Evolutionary conservation across 2,329 filamentous ascomycete species (phyloP).

Genomic region (Venturiaceae sp.): DNA sequence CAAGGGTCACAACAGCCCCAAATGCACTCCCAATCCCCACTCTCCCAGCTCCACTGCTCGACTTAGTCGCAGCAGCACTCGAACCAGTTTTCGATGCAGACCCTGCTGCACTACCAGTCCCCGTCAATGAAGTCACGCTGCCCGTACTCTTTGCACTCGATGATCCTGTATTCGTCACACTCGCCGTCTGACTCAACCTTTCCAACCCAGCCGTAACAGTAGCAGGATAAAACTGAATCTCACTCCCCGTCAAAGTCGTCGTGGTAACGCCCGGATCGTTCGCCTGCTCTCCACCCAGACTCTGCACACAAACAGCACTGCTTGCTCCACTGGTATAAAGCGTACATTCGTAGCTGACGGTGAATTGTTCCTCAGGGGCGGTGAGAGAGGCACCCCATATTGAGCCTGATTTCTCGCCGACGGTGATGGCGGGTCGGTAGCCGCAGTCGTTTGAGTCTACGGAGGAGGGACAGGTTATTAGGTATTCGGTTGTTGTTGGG

Average conservation of each 20-base stretch:
- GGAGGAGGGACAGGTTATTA: constrained; percentile 6
- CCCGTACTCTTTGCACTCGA: background rate
- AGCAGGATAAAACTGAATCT: constrained; percentile 7
- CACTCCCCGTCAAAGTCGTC: constrained; percentile 8
- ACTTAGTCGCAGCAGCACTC: background rate
- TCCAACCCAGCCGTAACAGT: constrained; percentile 11
- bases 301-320: constrained; percentile 16
- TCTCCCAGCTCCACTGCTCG: background rate
- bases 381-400: constrained; percentile 3
- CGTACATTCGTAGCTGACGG: constrained; percentile 14
- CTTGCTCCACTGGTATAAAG: constrained; percentile 7
- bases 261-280: constrained; percentile 18
- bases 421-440: constrained; percentile 9
- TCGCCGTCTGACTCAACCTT: constrained; percentile 9
- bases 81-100: background rate
- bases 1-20: background rate
- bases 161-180: background rate
- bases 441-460: constrained; percentile 8
- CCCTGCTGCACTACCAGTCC: background rate
- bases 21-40: background rate
- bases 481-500: constrained; percentile 5
- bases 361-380: constrained; percentile 13
- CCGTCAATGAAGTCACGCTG: background rate
- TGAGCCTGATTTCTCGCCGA: constrained; percentile 9
- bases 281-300: constrained; percentile 15